phyloP scores from a whole-genome alignment of 176 grass and related monocot species.

The Musa beccarii region DNA sequence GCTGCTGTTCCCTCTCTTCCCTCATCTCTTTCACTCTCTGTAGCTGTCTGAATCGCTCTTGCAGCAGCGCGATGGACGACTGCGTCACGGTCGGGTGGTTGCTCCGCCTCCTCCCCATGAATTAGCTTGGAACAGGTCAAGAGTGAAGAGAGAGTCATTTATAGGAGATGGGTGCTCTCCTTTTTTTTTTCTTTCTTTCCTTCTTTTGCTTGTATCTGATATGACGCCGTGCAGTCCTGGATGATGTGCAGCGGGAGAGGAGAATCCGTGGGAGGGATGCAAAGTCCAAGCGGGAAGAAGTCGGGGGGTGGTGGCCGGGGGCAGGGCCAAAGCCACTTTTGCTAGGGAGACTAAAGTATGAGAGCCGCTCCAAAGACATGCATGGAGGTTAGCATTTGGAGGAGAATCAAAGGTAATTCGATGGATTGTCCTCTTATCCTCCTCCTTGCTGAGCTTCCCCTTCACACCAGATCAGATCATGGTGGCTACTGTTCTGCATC shows the following conservation, averaged over 20 bases:
- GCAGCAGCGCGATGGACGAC: conserved; percentile 91
- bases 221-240: conserved; percentile 64
- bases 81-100: conserved; percentile 37
- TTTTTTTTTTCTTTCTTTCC: not conserved
- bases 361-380: conserved; percentile 53
- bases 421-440: conserved; percentile 49
- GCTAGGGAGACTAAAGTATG: conserved; percentile 46
- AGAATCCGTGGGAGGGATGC: conserved; percentile 59
- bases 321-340: conserved; percentile 49
- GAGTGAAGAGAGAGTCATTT: conserved; percentile 33
- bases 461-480: conserved; percentile 19
- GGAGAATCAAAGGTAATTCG: conserved; percentile 55
- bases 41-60: conserved; percentile 90
- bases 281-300: conserved; percentile 53
- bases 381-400: conserved; percentile 67
- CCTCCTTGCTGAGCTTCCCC: conserved; percentile 27
- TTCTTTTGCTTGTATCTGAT: conserved; percentile 50
- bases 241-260: conserved; percentile 30
- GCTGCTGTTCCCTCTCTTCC: conserved; percentile 55
- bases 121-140: not conserved
- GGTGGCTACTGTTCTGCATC: not conserved
- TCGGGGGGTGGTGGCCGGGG: conserved; percentile 40
- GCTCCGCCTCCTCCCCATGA: conserved; percentile 52
- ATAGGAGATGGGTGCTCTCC: conserved; percentile 39
- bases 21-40: conserved; percentile 88